phyloP scores from a whole-genome alignment of 1,284 basidiomycete species.

The Spongiforma sp. region DNA sequence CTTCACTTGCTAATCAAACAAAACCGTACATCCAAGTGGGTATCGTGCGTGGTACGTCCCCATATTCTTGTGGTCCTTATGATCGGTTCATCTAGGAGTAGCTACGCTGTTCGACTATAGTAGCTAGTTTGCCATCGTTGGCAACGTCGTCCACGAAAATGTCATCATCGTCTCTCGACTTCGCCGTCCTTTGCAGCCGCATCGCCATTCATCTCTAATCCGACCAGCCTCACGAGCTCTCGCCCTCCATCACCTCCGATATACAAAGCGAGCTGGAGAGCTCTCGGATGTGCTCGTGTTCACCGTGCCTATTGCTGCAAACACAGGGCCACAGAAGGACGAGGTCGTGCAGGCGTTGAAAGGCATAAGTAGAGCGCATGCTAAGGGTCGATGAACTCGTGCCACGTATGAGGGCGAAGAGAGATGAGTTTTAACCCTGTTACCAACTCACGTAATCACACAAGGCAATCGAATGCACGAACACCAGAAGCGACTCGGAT shows the following conservation, averaged over 20 bases:
- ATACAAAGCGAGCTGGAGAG: constrained; percentile 31
- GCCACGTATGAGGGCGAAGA: constrained; percentile 26
- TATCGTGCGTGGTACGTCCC: too few relatives aligned
- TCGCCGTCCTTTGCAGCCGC: constrained; percentile 29
- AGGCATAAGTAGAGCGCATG: constrained; percentile 24
- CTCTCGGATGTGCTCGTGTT: constrained; percentile 32
- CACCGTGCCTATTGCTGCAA: constrained; percentile 9
- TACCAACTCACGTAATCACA: too few relatives aligned
- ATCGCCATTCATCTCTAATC: constrained; percentile 30
- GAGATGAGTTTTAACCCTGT: constrained; percentile 37
- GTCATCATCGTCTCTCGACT: constrained; percentile 19
- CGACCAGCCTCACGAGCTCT: constrained; percentile 22
- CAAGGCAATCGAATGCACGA: too few relatives aligned
- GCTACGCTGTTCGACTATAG: too few relatives aligned
- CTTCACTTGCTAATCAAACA: too few relatives aligned
- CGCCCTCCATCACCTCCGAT: constrained; percentile 23
- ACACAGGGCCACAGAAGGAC: constrained; percentile 9
- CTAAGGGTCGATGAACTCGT: constrained; percentile 32
- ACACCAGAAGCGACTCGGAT: too few relatives aligned
- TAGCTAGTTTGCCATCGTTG: too few relatives aligned
- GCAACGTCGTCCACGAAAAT: too few relatives aligned
- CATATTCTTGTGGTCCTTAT: too few relatives aligned
- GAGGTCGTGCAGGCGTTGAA: constrained; percentile 24
- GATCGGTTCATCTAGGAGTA: too few relatives aligned
- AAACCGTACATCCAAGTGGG: too few relatives aligned